Evolutionary conservation across 495 filamentous ascomycete species (phyloP).

Genomic region (Penicillium malachiteum): DNA sequence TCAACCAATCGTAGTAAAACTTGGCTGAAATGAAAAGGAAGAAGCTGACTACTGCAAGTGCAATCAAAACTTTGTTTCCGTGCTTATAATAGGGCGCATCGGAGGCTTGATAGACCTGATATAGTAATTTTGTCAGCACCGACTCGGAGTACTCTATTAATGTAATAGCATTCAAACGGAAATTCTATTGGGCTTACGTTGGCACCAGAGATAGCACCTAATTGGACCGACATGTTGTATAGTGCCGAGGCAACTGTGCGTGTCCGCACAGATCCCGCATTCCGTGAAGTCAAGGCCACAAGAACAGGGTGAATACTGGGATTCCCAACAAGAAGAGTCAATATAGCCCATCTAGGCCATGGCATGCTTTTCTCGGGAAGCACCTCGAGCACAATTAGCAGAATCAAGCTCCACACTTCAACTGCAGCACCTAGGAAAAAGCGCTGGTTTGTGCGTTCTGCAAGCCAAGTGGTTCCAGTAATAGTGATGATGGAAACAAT

Average conservation of each 20-base stretch:
- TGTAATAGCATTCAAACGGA: background rate
- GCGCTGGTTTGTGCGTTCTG: slow-evolving; percentile 50
- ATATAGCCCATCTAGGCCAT: slow-evolving; percentile 52
- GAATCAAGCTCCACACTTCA: slow-evolving; percentile 56
- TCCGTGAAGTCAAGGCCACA: slow-evolving; percentile 62
- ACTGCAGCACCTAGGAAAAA: slow-evolving; percentile 46
- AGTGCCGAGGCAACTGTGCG: slow-evolving; percentile 57
- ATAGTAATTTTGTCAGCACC: background rate
- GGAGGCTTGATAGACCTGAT: slow-evolving; percentile 57
- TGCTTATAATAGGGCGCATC: slow-evolving; percentile 63
- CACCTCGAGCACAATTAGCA: slow-evolving; percentile 48
- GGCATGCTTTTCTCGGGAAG: slow-evolving; percentile 33
- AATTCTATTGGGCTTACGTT: slow-evolving; percentile 43
- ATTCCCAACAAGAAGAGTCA: slow-evolving; percentile 51
- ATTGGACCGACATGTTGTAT: slow-evolving; percentile 75
- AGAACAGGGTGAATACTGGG: slow-evolving; percentile 65
- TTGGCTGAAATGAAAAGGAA: background rate
- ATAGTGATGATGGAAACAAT: slow-evolving; percentile 42
- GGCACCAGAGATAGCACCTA: slow-evolving; percentile 52
- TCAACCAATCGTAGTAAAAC: slow-evolving; percentile 59
- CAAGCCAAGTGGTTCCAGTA: slow-evolving; percentile 46
- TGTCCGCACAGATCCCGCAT: slow-evolving; percentile 63
- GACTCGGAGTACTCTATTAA: no score
- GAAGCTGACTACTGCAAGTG: slow-evolving; percentile 1
- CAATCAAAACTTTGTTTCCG: slow-evolving; percentile 62